phyloP scores from a whole-genome alignment of 2,329 filamentous ascomycete species.

The Colletotrichum echinochloae region DNA sequence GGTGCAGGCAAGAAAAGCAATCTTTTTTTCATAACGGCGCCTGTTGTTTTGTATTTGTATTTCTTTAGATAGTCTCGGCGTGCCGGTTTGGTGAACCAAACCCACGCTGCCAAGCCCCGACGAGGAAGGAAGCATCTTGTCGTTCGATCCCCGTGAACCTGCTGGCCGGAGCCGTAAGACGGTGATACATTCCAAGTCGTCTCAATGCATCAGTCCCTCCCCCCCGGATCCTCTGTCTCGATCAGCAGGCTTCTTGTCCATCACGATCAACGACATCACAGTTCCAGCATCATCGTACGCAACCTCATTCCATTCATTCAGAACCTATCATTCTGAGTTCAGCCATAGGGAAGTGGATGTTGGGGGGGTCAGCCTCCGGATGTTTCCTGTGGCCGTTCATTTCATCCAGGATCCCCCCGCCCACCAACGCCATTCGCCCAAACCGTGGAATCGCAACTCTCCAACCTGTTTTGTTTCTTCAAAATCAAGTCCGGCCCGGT shows the following conservation, averaged over 20 bases:
- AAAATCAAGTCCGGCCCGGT: neutral
- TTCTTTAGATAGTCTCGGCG: neutral
- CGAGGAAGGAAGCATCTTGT: too few relatives aligned
- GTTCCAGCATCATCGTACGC: neutral
- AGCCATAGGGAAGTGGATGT: neutral
- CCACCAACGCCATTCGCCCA: conserved; percentile 14
- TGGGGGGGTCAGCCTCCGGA: neutral
- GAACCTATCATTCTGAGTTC: neutral
- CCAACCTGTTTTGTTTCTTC: neutral
- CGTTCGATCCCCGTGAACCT: too few relatives aligned
- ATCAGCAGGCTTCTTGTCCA: neutral
- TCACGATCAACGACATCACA: neutral
- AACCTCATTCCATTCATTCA: neutral
- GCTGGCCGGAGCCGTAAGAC: too few relatives aligned
- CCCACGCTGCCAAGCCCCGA: neutral
- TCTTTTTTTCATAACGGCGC: neutral
- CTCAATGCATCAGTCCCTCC: too few relatives aligned
- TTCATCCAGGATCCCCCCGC: neutral
- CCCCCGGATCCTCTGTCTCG: too few relatives aligned
- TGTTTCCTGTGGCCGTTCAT: neutral
- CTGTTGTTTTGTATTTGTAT: neutral
- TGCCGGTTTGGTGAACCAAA: neutral
- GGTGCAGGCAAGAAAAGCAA: neutral
- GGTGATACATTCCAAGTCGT: neutral
- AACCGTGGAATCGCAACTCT: neutral